phyloP scores from a whole-genome alignment of 2,329 filamentous ascomycete genomes.

The Pseudogymnoascus sp. region DNA sequence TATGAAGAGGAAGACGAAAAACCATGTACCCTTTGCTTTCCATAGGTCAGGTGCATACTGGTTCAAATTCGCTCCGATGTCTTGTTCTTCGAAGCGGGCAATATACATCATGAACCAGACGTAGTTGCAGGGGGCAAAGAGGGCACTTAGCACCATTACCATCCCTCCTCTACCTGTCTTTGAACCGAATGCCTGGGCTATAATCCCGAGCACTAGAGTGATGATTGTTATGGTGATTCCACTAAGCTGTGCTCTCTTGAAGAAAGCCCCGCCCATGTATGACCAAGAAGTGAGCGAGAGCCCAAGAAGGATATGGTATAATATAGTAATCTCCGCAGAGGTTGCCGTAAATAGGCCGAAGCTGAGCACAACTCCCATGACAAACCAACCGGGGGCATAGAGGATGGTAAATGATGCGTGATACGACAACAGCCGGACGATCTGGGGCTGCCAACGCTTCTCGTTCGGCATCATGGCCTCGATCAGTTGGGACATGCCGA shows the following conservation, averaged over 20 bases:
- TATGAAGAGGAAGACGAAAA: slow-evolving; percentile 69
- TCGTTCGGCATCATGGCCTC: slow-evolving; percentile 85
- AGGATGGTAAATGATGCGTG: slow-evolving; percentile 73
- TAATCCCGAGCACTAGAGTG: slow-evolving; percentile 67
- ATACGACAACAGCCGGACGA: slow-evolving; percentile 67
- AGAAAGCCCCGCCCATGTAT: slow-evolving; percentile 73
- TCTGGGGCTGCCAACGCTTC: slow-evolving; percentile 66
- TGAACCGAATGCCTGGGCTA: slow-evolving; percentile 60
- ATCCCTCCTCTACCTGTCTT: slow-evolving; percentile 48
- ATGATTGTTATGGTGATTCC: slow-evolving; percentile 70
- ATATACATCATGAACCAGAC: slow-evolving; percentile 70
- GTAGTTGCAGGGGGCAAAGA: slow-evolving; percentile 85
- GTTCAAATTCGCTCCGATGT: slow-evolving; percentile 51
- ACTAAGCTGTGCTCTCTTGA: slow-evolving; percentile 79
- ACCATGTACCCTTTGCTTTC: slow-evolving; percentile 60
- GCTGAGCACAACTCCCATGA: slow-evolving; percentile 59
- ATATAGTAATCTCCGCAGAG: slow-evolving; percentile 54
- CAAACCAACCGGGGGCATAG: slow-evolving; percentile 75
- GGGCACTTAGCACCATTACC: slow-evolving; percentile 60
- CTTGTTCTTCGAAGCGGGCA: slow-evolving; percentile 64
- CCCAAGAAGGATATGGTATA: slow-evolving; percentile 70
- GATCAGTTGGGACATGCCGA: slow-evolving; percentile 78
- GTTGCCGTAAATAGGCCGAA: slow-evolving; percentile 58
- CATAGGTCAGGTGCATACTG: slow-evolving; percentile 59
- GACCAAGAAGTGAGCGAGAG: slow-evolving; percentile 72